phyloP scores from a whole-genome alignment of 495 filamentous ascomycete genomes.

The Talaromyces stipitatus region DNA sequence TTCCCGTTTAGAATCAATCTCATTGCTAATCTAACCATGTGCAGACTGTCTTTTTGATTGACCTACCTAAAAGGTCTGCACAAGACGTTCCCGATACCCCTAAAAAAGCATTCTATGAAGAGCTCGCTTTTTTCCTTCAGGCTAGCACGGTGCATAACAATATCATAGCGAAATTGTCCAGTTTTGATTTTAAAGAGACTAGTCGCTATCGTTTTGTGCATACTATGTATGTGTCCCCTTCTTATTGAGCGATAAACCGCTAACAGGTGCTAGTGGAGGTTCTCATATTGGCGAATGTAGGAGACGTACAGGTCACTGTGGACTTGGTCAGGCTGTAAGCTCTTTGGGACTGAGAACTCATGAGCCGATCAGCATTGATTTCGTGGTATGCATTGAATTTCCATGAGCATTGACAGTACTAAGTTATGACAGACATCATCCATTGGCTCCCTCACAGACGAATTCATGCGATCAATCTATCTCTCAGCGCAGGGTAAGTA shows the following conservation, averaged over 20 bases:
- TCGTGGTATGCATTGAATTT: constrained; percentile 35
- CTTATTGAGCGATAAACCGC: background rate
- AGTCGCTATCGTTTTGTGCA: constrained; percentile 69
- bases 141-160: constrained; percentile 57
- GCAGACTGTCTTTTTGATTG: constrained; percentile 73
- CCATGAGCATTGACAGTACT: constrained; percentile 2
- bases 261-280: constrained; percentile 37
- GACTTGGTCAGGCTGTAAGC: constrained; percentile 54
- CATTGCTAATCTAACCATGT: constrained; percentile 4
- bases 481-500: constrained; percentile 61
- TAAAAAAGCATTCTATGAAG: constrained; percentile 57
- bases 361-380: constrained; percentile 49
- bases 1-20: background rate
- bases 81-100: constrained; percentile 20
- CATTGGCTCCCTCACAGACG: constrained; percentile 61
- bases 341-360: constrained; percentile 45
- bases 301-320: constrained; percentile 60
- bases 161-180: constrained; percentile 49
- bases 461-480: constrained; percentile 65
- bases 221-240: constrained; percentile 43
- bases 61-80: constrained; percentile 55
- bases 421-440: constrained; percentile 55
- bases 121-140: constrained; percentile 62
- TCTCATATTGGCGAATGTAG: constrained; percentile 43
- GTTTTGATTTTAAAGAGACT: constrained; percentile 72